Conservation (phyloP, 1,284 basidiomycete species). For the Heterobasidion irregulare region DNA sequence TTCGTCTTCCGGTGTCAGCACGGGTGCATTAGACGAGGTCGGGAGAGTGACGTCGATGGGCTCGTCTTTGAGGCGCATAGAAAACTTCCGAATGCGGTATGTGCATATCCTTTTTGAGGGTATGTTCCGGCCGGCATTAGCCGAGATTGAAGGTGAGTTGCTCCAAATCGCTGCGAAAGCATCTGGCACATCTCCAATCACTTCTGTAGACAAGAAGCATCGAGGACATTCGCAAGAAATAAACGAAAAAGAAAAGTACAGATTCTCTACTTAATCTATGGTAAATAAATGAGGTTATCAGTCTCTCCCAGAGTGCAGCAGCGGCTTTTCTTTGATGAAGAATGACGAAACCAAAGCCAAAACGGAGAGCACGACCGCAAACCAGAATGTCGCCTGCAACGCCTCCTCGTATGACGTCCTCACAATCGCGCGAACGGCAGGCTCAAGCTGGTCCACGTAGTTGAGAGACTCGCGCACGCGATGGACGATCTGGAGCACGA, state of each 20-base stretch:
- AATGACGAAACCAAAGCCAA: conserved; percentile 32
- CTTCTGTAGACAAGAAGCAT: no score
- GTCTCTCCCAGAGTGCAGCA: conserved; percentile 12
- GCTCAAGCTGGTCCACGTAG: conserved; percentile 38
- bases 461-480: conserved; percentile 40
- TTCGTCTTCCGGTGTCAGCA: no score
- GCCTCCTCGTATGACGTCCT: conserved; percentile 40
- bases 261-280: background rate
- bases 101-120: no score
- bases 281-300: background rate
- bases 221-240: no score
- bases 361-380: conserved; percentile 30
- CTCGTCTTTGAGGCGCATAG: background rate
- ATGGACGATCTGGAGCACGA: conserved; percentile 29
- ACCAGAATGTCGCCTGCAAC: conserved; percentile 38
- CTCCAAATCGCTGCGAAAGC: no score
- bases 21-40: no score
- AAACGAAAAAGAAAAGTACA: no score
- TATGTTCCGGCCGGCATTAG: background rate
- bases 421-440: conserved; percentile 27
- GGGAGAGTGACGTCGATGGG: no score
- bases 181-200: no score
- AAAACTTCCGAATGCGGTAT: no score
- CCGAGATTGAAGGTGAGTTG: background rate
- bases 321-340: conserved; percentile 43